Percentiles rank a stretch among this genome's conserved stretches.
Evolutionary conservation across 2,329 filamentous ascomycete genomes (phyloP).

Genomic region (Fusarium sp.): DNA sequence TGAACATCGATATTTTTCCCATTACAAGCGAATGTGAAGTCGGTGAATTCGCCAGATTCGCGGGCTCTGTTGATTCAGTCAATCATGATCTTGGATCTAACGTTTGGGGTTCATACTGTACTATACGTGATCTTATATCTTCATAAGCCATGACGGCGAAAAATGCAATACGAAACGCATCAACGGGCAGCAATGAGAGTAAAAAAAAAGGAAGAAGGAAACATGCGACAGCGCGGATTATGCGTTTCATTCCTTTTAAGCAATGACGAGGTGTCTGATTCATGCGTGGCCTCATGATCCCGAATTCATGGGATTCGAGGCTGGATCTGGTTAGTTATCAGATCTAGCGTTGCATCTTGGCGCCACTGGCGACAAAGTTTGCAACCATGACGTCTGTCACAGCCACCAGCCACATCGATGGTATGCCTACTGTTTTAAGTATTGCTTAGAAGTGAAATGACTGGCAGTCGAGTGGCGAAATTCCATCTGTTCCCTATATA

Average conservation of each 20-base stretch:
- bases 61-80: not conserved
- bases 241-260: not conserved
- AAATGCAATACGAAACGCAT: too few species aligned
- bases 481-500: fast-evolving
- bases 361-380: conserved; percentile 14
- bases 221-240: too few species aligned
- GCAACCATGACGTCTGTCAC: not conserved
- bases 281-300: not conserved
- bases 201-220: fast-evolving
- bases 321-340: not conserved
- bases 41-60: not conserved
- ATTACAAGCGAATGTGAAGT: not conserved
- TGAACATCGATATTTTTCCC: not conserved
- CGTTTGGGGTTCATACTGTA: not conserved
- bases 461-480: fast-evolving
- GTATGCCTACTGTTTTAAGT: too few species aligned
- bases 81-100: fast-evolving
- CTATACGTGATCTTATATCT: not conserved
- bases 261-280: not conserved
- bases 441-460: too few species aligned
- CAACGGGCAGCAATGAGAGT: too few species aligned
- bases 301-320: not conserved
- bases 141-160: not conserved
- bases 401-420: not conserved
- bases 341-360: not conserved